phyloP scores from a whole-genome alignment of 2,329 filamentous ascomycete species.

The Emergomyces orientalis region DNA sequence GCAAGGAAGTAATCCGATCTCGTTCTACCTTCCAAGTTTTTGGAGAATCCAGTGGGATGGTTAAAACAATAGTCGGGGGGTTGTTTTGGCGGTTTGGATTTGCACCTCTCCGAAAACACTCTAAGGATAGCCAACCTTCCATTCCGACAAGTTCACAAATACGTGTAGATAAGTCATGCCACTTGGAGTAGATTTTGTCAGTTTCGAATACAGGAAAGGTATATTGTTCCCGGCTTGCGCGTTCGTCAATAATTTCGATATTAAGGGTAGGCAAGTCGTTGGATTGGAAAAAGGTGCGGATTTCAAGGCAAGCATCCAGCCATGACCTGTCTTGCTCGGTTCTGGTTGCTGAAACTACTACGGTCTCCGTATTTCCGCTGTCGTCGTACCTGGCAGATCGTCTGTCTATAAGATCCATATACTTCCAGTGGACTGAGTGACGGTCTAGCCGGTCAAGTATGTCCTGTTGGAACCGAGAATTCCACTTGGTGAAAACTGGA shows the following conservation, averaged over 20 bases:
- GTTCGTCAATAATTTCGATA: neutral
- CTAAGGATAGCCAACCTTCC: constrained; percentile 3
- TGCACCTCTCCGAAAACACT: neutral
- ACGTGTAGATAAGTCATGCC: neutral
- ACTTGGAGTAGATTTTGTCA: constrained; percentile 7
- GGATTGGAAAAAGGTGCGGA: neutral
- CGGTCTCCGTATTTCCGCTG: neutral
- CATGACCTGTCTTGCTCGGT: neutral
- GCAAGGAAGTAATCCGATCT: neutral
- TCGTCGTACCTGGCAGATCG: neutral
- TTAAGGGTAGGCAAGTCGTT: neutral
- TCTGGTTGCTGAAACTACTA: neutral
- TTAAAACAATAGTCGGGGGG: constrained; percentile 11
- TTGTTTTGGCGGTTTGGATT: neutral
- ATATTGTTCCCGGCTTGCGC: neutral
- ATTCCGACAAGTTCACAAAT: neutral
- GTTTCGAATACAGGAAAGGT: constrained; percentile 1
- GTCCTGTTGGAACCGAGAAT: neutral
- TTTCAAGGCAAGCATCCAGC: neutral
- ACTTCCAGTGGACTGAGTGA: neutral
- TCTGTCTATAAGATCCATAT: neutral
- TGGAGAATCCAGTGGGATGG: neutral
- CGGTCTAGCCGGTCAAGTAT: neutral
- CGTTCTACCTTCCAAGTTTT: constrained; percentile 1
- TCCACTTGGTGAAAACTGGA: neutral